Percentiles rank a stretch among this genome's conserved stretches.
These are phyloP conservation scores for Boletus rex-veris DNA, from an alignment of 768 basidiomycete genomes.

Conservation along the genomic window DNA sequence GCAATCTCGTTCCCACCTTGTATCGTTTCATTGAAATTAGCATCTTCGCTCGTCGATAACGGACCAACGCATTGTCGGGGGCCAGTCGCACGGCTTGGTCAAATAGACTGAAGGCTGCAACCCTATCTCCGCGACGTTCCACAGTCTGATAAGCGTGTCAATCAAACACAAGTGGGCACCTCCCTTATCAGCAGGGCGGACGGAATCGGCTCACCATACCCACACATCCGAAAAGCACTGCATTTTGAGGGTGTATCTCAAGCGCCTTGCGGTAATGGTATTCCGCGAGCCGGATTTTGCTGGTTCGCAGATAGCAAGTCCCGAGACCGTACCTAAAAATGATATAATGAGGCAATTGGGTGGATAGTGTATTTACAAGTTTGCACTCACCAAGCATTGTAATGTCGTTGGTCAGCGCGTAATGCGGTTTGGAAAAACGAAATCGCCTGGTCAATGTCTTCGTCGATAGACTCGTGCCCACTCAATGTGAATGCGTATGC, in stretches of 20 bases:
- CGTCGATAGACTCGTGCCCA: slow-evolving; percentile 95
- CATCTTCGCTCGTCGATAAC: slow-evolving; percentile 92
- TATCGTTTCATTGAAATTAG: slow-evolving; percentile 82
- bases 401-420: slow-evolving; percentile 88
- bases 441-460: slow-evolving; percentile 90
- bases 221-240: slow-evolving; percentile 93
- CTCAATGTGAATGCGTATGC: slow-evolving; percentile 96
- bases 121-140: slow-evolving; percentile 78
- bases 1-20: slow-evolving; percentile 48
- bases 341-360: slow-evolving; percentile 25
- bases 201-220: slow-evolving; percentile 75
- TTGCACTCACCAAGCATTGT: slow-evolving; percentile 89
- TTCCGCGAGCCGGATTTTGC: slow-evolving; percentile 89
- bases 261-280: slow-evolving; percentile 94
- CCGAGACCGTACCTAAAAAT: slow-evolving; percentile 93
- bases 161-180: slow-evolving; percentile 2
- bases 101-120: slow-evolving; percentile 74
- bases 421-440: slow-evolving; percentile 90
- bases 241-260: slow-evolving; percentile 91
- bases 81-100: slow-evolving; percentile 75
- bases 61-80: slow-evolving; percentile 88
- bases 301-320: slow-evolving; percentile 92
- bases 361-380: not conserved
- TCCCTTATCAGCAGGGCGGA: slow-evolving; percentile 18
- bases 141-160: slow-evolving; percentile 57